Evolutionary conservation across 2,329 filamentous ascomycete genomes (phyloP).

Genomic region (Nothopassalora personata): DNA sequence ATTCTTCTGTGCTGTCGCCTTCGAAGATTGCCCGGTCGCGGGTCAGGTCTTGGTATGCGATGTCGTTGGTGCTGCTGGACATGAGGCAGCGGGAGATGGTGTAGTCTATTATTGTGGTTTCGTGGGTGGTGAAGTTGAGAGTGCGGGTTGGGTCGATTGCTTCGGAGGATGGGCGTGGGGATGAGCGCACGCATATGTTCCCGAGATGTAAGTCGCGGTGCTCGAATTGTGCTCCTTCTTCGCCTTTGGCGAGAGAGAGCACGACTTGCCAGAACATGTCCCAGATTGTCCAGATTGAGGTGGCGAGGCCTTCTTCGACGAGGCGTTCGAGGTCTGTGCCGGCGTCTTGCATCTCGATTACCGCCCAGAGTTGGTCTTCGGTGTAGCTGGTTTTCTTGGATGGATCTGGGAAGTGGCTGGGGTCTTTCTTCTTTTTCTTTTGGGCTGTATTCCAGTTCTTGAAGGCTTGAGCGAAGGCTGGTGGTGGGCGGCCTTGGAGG

Average conservation of each 20-base stretch:
- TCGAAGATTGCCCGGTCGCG: slow-evolving; percentile 42
- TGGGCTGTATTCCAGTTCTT: slow-evolving; percentile 40
- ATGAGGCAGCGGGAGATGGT: slow-evolving; percentile 59
- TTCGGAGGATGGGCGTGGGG: neutral
- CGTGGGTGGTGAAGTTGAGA: slow-evolving; percentile 50
- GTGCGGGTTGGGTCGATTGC: slow-evolving; percentile 31
- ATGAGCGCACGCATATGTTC: slow-evolving; percentile 54
- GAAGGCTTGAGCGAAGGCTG: slow-evolving; percentile 46
- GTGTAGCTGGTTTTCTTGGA: slow-evolving; percentile 49
- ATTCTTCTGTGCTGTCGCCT: slow-evolving; percentile 44
- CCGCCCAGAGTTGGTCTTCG: slow-evolving; percentile 56
- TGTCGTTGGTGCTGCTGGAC: slow-evolving; percentile 16
- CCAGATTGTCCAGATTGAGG: slow-evolving; percentile 46
- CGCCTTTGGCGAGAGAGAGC: slow-evolving; percentile 56
- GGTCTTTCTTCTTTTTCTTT: slow-evolving; percentile 35
- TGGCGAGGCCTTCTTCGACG: slow-evolving; percentile 31
- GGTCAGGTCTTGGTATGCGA: slow-evolving; percentile 46
- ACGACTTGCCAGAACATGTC: slow-evolving; percentile 65
- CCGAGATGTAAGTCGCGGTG: slow-evolving; percentile 62
- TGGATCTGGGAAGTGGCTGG: slow-evolving; percentile 53
- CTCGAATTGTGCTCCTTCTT: slow-evolving; percentile 57
- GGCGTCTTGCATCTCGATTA: slow-evolving; percentile 62
- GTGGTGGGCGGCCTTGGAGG: slow-evolving; percentile 52
- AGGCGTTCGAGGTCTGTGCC: slow-evolving; percentile 51
- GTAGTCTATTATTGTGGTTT: slow-evolving; percentile 64